A percentile compares a stretch with the other conserved stretches of the same genome.
Evolutionary conservation across 2,329 filamentous ascomycete genomes (phyloP).

Genomic region (Calycina herbarum): DNA sequence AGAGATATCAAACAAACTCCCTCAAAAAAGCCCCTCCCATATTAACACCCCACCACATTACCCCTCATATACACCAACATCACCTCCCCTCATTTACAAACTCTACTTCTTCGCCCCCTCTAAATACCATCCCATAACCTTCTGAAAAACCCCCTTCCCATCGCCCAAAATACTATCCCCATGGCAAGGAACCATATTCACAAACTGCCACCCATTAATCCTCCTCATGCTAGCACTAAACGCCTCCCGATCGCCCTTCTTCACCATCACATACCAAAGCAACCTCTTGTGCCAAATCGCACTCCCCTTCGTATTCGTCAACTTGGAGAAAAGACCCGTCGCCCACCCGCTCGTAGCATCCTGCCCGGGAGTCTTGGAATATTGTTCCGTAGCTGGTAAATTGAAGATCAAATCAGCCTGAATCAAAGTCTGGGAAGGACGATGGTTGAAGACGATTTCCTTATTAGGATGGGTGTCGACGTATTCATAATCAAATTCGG

Average conservation of each 20-base stretch:
- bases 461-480: constrained; percentile 78
- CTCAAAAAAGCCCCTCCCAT: too few relatives aligned
- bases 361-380: constrained; percentile 54
- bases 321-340: constrained; percentile 54
- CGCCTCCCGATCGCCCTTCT: constrained; percentile 58
- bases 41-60: too few relatives aligned
- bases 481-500: constrained; percentile 84
- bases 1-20: too few relatives aligned
- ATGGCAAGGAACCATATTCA: constrained; percentile 85
- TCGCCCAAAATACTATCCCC: constrained; percentile 79
- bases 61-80: too few relatives aligned
- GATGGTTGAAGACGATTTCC: constrained; percentile 85
- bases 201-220: constrained; percentile 82
- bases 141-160: constrained; percentile 74
- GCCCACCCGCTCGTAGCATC: constrained; percentile 56
- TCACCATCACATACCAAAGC: constrained; percentile 70
- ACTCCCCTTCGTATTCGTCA: constrained; percentile 61
- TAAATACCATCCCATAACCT: constrained; percentile 83
- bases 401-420: constrained; percentile 93
- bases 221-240: constrained; percentile 69
- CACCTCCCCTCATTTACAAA: too few relatives aligned
- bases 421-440: constrained; percentile 76
- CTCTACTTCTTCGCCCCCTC: too few relatives aligned
- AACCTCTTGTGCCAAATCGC: constrained; percentile 78
- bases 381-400: constrained; percentile 84